Evolutionary conservation across 1,284 basidiomycete species (phyloP).

Genomic region (Volvariella surrecta): DNA sequence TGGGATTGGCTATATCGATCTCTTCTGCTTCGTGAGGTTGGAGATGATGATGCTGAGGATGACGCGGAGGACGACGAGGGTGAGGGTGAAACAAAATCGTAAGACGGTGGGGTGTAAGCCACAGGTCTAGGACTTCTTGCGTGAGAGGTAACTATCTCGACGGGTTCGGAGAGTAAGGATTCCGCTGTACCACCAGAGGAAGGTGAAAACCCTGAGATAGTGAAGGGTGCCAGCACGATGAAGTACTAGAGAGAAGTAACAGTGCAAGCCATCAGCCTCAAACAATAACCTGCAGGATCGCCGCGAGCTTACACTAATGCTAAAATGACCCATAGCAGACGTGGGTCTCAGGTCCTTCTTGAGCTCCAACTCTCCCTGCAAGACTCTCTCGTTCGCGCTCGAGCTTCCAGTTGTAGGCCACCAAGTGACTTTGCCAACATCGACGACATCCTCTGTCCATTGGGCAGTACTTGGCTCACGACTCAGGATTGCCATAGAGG

Average conservation of each 20-base stretch:
- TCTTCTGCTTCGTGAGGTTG: slow-evolving; percentile 4
- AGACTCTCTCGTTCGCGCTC: slow-evolving; percentile 22
- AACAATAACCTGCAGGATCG: not conserved
- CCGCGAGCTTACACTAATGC: slow-evolving; percentile 33
- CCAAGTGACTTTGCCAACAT: slow-evolving; percentile 34
- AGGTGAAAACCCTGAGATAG: slow-evolving; percentile 22
- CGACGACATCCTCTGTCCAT: slow-evolving; percentile 31
- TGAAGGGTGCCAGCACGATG: slow-evolving; percentile 33
- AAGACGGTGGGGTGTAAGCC: slow-evolving; percentile 33
- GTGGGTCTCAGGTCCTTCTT: slow-evolving; percentile 39
- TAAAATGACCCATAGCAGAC: slow-evolving; percentile 38
- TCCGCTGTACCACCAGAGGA: slow-evolving; percentile 18
- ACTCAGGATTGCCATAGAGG: slow-evolving; percentile 11
- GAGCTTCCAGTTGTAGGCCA: slow-evolving; percentile 28
- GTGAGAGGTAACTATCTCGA: slow-evolving; percentile 37
- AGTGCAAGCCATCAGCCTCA: no score
- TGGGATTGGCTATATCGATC: no score
- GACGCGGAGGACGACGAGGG: slow-evolving; percentile 12
- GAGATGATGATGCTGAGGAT: slow-evolving; percentile 5
- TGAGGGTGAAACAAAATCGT: slow-evolving; percentile 16
- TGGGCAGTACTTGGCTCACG: no score
- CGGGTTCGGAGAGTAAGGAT: slow-evolving; percentile 29
- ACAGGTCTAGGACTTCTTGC: slow-evolving; percentile 30
- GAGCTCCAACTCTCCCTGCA: slow-evolving; percentile 42
- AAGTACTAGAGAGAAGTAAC: slow-evolving; percentile 25